Base-by-base conservation (phyloP, 139 green algal genomes). In the Auxenochlorella pyrenoidosa region DNA sequence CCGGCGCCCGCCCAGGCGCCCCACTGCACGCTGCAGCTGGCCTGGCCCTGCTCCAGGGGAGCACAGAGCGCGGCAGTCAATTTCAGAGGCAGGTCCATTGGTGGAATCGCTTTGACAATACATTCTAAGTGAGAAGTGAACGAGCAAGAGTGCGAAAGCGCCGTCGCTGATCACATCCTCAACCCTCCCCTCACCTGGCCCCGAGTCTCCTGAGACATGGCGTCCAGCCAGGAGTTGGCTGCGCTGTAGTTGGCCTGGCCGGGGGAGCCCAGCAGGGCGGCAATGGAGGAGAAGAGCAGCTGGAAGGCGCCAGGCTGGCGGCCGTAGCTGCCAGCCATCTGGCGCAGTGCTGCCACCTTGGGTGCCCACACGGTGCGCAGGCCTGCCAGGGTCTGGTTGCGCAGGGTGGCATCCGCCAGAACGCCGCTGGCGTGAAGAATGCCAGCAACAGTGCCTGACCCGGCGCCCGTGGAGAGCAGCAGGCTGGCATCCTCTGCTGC, bases 351-450 rank as follows among this genome's bases (percentile, higher is more conserved):
- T 1, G 34, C 34, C 34, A 86, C 81, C 82, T 93, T 93, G 78
- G 91, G 82, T 1, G 73, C 89, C 77, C 86, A 93, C 5, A 95
- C 92, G 10, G 85, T 87, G n/a, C 94, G 90, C 0, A 93, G 43
- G 2, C 86, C 79, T 0, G 38, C 15, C 0, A 89, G 68, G 36
- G 58, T 95, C 88, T 97, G 94, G 59, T 95, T 95, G 5, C 34
- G 26, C 5, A 97, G 59, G 0, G 93, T 94, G 3, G 94, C 93
- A 86, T 97, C 95, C 1, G 90, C 90, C 47, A 98, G 87, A 32
- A 96, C 95, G 8, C 95, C 95, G 38, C 93, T 93, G 12, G 94
- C 95, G 85, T 97, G 94, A n/a, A 98, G 76, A 12, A 96, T 47
- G 32, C 80, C 85, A 6, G 43, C 63, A 38, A 93, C 44, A 65